Evolutionary conservation across 148 eudicot species (phyloP).

Genomic region (Chenopodium album): DNA sequence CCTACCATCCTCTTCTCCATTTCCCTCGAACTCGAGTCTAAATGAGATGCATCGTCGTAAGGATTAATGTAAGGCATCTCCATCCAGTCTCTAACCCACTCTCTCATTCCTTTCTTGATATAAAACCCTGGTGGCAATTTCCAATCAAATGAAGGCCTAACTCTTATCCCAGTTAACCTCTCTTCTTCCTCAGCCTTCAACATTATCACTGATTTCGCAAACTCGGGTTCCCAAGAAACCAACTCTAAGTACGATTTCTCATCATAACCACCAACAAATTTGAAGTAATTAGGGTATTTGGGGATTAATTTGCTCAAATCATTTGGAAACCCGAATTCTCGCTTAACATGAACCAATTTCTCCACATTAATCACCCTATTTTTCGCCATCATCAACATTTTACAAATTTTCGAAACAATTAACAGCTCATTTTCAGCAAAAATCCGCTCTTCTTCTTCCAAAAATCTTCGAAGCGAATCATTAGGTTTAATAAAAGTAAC

Average conservation of each 20-base stretch:
- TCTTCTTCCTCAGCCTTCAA: constrained; percentile 65
- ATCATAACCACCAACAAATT: constrained; percentile 44
- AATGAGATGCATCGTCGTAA: constrained; percentile 57
- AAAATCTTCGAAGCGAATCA: constrained; percentile 34
- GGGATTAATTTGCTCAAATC: constrained; percentile 57
- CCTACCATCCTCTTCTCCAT: constrained; percentile 94
- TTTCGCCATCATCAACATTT: constrained; percentile 74
- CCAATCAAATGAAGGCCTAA: constrained; percentile 68
- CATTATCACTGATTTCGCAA: constrained; percentile 57
- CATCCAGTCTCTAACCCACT: constrained; percentile 95
- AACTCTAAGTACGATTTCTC: constrained; percentile 53
- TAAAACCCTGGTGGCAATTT: constrained; percentile 67
- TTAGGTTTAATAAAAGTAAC: constrained; percentile 54
- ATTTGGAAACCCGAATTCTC: constrained; percentile 78
- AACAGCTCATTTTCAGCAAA: constrained; percentile 41
- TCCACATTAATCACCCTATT: constrained; percentile 57
- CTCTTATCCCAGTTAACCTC: constrained; percentile 54
- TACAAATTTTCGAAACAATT: constrained; percentile 61
- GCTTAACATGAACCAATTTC: constrained; percentile 69
- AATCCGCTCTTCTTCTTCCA: constrained; percentile 53
- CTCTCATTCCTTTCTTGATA: constrained; percentile 85
- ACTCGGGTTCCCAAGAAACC: constrained; percentile 59
- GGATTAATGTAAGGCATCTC: constrained; percentile 87
- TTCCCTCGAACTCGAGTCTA: constrained; percentile 60
- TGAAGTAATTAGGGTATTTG: constrained; percentile 52